A percentile compares a stretch with the other conserved stretches of the same genome.
These are phyloP conservation scores for Xylariales sp. DNA, from an alignment of 2,329 filamentous ascomycete genomes.

Conservation along the genomic window DNA sequence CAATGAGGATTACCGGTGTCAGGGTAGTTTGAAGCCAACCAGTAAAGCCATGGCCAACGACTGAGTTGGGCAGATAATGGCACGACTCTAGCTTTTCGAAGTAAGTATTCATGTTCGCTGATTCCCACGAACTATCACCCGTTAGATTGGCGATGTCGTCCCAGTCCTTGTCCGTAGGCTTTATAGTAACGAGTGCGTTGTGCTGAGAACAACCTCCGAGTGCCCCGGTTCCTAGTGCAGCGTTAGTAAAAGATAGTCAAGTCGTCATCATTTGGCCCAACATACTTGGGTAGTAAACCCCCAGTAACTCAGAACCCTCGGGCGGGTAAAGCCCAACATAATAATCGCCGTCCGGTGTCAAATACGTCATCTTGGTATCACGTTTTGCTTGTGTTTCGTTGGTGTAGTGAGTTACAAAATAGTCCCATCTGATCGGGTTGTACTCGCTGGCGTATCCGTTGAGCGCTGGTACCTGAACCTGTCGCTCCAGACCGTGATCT, in stretches of 20 bases:
- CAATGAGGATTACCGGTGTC: constrained; percentile 40
- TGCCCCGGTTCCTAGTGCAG: constrained; percentile 32
- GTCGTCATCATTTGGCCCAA: no score
- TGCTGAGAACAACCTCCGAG: constrained; percentile 50
- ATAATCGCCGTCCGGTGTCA: constrained; percentile 26
- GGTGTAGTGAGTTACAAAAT: constrained; percentile 52
- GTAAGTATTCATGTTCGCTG: constrained; percentile 3
- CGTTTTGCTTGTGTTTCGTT: constrained; percentile 43
- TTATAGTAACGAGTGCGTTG: constrained; percentile 54
- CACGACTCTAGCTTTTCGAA: constrained; percentile 10
- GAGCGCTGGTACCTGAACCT: constrained; percentile 43
- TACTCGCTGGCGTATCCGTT: constrained; percentile 32
- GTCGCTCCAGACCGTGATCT: constrained; percentile 36
- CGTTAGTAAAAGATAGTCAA: no score
- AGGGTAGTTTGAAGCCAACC: constrained; percentile 35
- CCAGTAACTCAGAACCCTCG: constrained; percentile 31
- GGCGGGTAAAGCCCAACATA: constrained; percentile 33
- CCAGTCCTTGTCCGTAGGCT: constrained; percentile 56
- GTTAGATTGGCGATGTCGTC: constrained; percentile 21
- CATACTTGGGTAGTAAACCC: constrained; percentile 48
- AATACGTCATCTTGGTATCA: constrained; percentile 47
- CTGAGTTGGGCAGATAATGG: constrained; percentile 31
- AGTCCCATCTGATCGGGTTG: constrained; percentile 43
- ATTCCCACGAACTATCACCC: constrained; percentile 7
- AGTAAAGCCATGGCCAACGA: constrained; percentile 22